Conservation (phyloP, 75 land plant species). For the Cryptomeria japonica region DNA sequence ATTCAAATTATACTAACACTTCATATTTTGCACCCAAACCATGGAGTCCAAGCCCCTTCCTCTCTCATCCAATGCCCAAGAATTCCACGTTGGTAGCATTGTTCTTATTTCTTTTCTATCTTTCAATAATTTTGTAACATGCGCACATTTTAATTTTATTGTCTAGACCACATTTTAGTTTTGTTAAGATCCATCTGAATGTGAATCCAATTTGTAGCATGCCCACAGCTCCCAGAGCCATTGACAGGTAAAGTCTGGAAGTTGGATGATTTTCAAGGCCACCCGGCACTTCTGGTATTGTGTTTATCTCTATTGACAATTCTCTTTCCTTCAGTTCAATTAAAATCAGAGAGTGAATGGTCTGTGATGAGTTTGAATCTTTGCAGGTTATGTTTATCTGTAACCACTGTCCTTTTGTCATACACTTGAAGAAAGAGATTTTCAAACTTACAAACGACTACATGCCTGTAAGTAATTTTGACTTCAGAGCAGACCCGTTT, state of each 20-base stretch:
- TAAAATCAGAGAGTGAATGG: not conserved
- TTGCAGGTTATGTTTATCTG: slow-evolving; percentile 91
- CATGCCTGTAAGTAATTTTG: slow-evolving; percentile 44
- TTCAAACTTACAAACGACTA: slow-evolving; percentile 77
- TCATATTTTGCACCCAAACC: no score
- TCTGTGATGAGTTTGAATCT: not conserved
- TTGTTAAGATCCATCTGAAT: no score
- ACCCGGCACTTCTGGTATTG: slow-evolving; percentile 67
- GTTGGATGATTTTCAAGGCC: slow-evolving; percentile 78
- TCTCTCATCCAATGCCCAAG: not conserved
- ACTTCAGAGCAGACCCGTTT: not conserved
- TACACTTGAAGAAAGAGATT: slow-evolving; percentile 73
- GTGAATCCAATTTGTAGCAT: no score
- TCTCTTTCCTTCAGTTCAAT: not conserved
- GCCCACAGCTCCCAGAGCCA: slow-evolving; percentile 81
- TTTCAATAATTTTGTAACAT: not conserved
- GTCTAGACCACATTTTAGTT: no score
- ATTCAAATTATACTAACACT: no score
- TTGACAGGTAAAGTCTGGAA: slow-evolving; percentile 77
- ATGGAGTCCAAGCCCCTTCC: not conserved
- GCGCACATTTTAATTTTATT: not conserved
- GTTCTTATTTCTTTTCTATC: not conserved
- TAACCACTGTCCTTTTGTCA: no score
- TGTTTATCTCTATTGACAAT: no score
- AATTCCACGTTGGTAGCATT: not conserved